Percentiles rank a stretch among this genome's conserved stretches.
Evolutionary conservation across 345 rosid genomes (phyloP).

Genomic region (Linum trigynum): DNA sequence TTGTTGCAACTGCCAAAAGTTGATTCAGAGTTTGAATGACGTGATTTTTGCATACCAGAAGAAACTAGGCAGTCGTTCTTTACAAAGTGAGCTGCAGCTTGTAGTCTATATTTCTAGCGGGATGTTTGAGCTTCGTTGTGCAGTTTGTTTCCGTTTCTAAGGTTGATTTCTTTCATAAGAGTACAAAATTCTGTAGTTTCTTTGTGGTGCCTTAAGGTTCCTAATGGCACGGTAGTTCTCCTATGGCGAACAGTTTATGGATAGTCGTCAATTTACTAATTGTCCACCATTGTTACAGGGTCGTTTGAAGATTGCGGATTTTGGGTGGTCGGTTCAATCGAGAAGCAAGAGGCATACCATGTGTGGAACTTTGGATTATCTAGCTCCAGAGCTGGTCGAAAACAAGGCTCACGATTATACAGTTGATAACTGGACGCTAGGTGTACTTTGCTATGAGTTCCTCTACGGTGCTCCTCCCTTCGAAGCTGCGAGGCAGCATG

Average conservation of each 20-base stretch:
- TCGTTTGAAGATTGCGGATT: constrained; percentile 83
- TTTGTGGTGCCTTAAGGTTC: background rate
- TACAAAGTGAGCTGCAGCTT: background rate
- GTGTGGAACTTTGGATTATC: constrained; percentile 95
- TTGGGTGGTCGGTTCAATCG: constrained; percentile 98
- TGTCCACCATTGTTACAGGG: constrained; percentile 36
- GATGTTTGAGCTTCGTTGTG: background rate
- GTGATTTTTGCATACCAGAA: background rate
- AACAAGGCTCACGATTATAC: constrained; percentile 79
- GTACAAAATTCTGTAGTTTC: background rate
- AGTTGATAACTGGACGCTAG: constrained; percentile 95
- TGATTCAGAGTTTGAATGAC: too few relatives aligned
- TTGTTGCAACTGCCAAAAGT: too few relatives aligned
- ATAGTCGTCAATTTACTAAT: background rate
- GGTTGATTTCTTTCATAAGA: background rate
- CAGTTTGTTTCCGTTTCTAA: background rate
- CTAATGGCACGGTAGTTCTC: background rate
- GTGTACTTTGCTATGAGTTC: constrained; percentile 87
- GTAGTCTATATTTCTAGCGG: background rate
- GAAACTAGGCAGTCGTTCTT: background rate
- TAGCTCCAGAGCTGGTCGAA: constrained; percentile 99
- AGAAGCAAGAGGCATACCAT: constrained; percentile 76
- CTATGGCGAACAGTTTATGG: background rate
- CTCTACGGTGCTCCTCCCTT: constrained; percentile 88
- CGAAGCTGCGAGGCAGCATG: constrained; percentile 76